Evolutionary conservation across 2,329 filamentous ascomycete genomes (phyloP), one percentile per base, ranked within the genome.

Genomic region (Neopestalotiopsis sp.): DNA sequence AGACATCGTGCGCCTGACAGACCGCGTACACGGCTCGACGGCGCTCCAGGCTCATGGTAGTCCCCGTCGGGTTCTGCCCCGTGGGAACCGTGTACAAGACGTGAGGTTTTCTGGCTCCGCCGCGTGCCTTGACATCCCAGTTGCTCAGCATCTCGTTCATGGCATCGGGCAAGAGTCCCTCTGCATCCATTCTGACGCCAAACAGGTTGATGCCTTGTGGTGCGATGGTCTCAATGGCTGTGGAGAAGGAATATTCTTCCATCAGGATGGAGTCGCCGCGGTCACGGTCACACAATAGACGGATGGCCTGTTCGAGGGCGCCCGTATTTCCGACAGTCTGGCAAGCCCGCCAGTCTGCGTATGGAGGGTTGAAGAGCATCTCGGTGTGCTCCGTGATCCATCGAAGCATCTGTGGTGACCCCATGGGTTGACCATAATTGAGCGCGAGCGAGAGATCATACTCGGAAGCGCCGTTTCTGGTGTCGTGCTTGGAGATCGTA

Each of bases 381-480:
- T 99, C 95, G 0, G 95, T 97, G 81, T 98, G 96, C 84, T 99
- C 96, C 0, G 95, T 97, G 65, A 98, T 86, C 82, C 93, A 98
- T 69, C 96, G 91, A 71, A 98, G 84, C 79, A 99, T 85, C 81
- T 97, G 96, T 3, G 94, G 92, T 12, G 94, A 90, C 20, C 96
- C 96, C 20, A 90, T 90, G 7, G 94, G 91, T 81, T 97, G 94
- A 40, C 93, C 94, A 79, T 99, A 99, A 82, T 99, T 98, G 78
- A 98, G 90, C 1, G 92, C 92, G 71, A 97, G 94, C 59, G 92
- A 90, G 64, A 99, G 88, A 81, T 99, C 96, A 73, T 88, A 88
- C 45, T 83, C 81, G 56, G 75, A 76, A 28, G 74, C 74, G 24
- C 73, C 72, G 28, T 74, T 72, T 12, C 67, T 68, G 30, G 92